phyloP scores from a whole-genome alignment of 1,284 basidiomycete genomes.

The Tausonia pullulans region DNA sequence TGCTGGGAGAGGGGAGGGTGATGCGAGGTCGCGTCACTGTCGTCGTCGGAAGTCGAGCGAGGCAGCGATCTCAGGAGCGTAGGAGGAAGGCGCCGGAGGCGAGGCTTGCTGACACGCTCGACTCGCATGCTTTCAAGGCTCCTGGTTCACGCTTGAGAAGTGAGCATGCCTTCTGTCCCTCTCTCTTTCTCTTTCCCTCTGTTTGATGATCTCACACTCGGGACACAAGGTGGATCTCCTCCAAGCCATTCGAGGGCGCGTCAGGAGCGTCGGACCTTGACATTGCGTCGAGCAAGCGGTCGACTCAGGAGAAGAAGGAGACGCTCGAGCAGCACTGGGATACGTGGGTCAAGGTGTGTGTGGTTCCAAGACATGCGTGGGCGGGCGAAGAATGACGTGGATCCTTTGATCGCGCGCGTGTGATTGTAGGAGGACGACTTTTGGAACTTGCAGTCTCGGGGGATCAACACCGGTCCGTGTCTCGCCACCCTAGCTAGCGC shows the following conservation, averaged over 20 bases:
- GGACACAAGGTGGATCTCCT: background rate
- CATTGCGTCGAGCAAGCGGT: slow-evolving; percentile 30
- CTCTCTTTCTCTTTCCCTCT: background rate
- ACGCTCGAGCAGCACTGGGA: slow-evolving; percentile 72
- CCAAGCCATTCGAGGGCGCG: slow-evolving; percentile 21
- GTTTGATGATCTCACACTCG: slow-evolving; percentile 16
- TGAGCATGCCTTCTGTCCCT: slow-evolving; percentile 35
- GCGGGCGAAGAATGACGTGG: background rate
- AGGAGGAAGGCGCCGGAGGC: no score
- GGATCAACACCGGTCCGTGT: slow-evolving; percentile 61
- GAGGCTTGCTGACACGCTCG: background rate
- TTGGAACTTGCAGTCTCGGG: slow-evolving; percentile 57
- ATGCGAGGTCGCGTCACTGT: background rate
- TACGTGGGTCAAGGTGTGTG: slow-evolving; percentile 47
- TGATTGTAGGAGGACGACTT: slow-evolving; percentile 46
- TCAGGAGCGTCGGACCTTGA: slow-evolving; percentile 6
- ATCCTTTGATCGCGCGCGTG: background rate
- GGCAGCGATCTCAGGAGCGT: no score
- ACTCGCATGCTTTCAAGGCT: slow-evolving; percentile 38
- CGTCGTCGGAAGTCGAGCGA: background rate
- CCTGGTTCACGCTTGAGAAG: slow-evolving; percentile 64
- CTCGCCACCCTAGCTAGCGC: no score
- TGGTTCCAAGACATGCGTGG: no score
- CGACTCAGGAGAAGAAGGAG: slow-evolving; percentile 50
- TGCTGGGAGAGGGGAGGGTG: background rate